phyloP scores from a whole-genome alignment of 495 filamentous ascomycete genomes.

The Penicillium taxi region DNA sequence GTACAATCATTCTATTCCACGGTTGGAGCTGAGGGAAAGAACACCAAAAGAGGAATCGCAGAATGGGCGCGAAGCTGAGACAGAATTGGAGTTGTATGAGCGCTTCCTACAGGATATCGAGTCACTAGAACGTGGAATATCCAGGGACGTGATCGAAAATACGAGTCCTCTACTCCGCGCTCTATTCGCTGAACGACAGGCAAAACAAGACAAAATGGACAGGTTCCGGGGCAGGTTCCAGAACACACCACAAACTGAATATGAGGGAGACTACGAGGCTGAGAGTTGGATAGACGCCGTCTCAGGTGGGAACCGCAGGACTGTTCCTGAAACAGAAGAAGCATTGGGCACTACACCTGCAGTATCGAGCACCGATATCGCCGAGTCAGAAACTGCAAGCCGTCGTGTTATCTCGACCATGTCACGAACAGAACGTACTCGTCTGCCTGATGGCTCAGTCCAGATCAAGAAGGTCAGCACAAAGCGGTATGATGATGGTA shows the following conservation, averaged over 20 bases:
- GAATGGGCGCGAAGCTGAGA: conserved; percentile 16
- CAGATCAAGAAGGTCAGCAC: conserved; percentile 53
- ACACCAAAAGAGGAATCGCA: conserved; percentile 3
- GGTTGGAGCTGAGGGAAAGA: conserved; percentile 1
- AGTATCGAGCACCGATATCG: conserved; percentile 5
- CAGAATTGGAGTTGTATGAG: conserved; percentile 41
- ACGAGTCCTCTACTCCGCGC: conserved; percentile 31
- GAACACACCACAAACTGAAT: conserved; percentile 11
- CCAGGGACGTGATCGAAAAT: conserved; percentile 9
- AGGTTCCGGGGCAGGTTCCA: not conserved
- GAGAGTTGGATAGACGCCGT: conserved; percentile 28
- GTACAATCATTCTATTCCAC: too few relatives aligned
- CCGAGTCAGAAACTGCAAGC: conserved; percentile 2
- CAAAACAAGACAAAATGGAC: conserved; percentile 11
- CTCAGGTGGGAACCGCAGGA: conserved; percentile 24
- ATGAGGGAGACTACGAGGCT: conserved; percentile 19
- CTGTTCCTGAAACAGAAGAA: conserved; percentile 18
- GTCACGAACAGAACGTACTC: conserved; percentile 47
- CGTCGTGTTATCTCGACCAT: conserved; percentile 47
- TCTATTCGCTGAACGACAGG: conserved; percentile 20
- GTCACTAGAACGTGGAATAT: conserved; percentile 27
- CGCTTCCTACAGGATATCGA: conserved; percentile 37
- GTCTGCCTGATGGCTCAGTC: conserved; percentile 51
- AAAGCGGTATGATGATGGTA: conserved; percentile 55
- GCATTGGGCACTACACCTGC: not conserved